Evolutionary conservation across 768 basidiomycete species (phyloP).

Genomic region (Nidula microcarpa): DNA sequence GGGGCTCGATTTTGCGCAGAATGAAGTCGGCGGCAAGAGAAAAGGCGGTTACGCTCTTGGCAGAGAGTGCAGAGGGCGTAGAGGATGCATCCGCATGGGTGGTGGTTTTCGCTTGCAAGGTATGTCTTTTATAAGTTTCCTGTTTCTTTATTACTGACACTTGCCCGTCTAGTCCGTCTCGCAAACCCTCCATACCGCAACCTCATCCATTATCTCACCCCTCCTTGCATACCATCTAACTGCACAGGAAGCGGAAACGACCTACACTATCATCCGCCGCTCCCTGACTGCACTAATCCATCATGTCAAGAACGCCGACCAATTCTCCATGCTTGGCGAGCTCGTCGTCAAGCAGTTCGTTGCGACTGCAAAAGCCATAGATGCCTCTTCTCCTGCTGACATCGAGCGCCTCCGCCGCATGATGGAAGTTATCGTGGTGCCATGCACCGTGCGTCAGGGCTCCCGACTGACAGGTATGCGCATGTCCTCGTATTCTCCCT

Average conservation of each 20-base stretch:
- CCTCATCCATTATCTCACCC: conserved; percentile 56
- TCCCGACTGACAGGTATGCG: conserved; percentile 60
- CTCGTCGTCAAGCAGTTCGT: conserved; percentile 41
- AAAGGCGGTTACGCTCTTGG: conserved; percentile 53
- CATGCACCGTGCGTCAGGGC: conserved; percentile 67
- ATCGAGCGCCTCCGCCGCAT: conserved; percentile 44
- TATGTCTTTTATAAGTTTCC: conserved; percentile 19
- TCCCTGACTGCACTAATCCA: conserved; percentile 79
- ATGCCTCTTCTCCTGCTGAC: conserved; percentile 11
- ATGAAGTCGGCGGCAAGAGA: conserved; percentile 60
- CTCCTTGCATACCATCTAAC: conserved; percentile 56
- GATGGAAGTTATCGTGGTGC: conserved; percentile 53
- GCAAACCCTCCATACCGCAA: conserved; percentile 76
- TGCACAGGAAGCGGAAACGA: conserved; percentile 30
- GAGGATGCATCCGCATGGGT: conserved; percentile 73
- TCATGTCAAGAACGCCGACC: conserved; percentile 69
- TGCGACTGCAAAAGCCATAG: conserved; percentile 12
- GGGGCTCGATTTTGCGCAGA: conserved; percentile 75
- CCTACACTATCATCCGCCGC: conserved; percentile 62
- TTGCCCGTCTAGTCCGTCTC: conserved; percentile 60
- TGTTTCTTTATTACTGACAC: neutral
- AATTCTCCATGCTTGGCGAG: conserved; percentile 57
- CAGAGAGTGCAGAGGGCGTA: conserved; percentile 41
- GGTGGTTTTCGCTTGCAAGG: conserved; percentile 78
- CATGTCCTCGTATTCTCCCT: neutral